These are phyloP conservation scores for Mycena vulgaris DNA, from an alignment of 768 basidiomycete species.

Conservation along the genomic window DNA sequence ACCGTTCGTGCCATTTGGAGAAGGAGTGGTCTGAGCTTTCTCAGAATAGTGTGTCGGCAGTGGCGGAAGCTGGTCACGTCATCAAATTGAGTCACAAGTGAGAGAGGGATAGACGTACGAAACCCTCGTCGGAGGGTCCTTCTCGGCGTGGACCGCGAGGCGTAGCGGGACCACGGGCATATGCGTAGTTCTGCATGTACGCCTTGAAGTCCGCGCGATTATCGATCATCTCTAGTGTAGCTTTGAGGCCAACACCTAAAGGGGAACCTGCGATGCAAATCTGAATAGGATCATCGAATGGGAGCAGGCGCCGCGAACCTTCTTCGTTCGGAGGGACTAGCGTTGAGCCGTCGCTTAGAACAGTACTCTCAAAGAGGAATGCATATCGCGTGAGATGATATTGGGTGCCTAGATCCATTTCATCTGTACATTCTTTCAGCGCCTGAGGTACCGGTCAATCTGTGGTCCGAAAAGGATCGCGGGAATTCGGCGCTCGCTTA, in stretches of 20 bases:
- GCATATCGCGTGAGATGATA: constrained; percentile 97
- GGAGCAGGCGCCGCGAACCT: constrained; percentile 55
- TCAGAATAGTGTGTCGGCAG: constrained; percentile 61
- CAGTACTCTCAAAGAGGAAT: constrained; percentile 92
- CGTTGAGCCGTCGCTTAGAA: constrained; percentile 90
- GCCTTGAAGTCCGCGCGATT: constrained; percentile 95
- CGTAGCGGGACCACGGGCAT: constrained; percentile 79
- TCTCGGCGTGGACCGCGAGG: constrained; percentile 87
- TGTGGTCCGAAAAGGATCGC: neutral
- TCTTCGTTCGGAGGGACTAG: constrained; percentile 84
- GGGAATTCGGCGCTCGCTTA: constrained; percentile 55
- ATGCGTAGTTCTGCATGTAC: constrained; percentile 98
- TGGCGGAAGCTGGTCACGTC: constrained; percentile 69
- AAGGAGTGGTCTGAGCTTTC: constrained; percentile 38
- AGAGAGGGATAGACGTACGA: constrained; percentile 72
- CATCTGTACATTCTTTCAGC: constrained; percentile 95
- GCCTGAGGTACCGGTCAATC: constrained; percentile 61
- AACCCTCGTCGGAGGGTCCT: constrained; percentile 93
- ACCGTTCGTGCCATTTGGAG: constrained; percentile 46
- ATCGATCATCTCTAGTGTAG: constrained; percentile 92
- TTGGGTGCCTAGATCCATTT: constrained; percentile 97
- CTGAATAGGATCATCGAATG: neutral
- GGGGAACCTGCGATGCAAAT: constrained; percentile 11
- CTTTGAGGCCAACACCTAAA: constrained; percentile 72
- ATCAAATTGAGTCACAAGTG: constrained; percentile 21